Evolutionary conservation across 306 rosid species (phyloP).

Genomic region (Begonia peltatifolia): DNA sequence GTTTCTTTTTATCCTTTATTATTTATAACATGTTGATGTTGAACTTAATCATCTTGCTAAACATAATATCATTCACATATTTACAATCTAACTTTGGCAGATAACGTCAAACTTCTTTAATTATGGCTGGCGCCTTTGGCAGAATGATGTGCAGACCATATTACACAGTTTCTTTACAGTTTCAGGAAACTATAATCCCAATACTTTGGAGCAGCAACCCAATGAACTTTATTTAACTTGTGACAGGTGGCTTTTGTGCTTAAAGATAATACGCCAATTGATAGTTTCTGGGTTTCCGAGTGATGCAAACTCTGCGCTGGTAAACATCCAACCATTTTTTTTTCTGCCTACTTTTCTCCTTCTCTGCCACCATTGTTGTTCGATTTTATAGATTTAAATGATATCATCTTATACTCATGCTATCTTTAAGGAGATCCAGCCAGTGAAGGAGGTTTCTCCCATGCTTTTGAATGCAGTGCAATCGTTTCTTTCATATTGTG

Average conservation of each 20-base stretch:
- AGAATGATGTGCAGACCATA: constrained; percentile 69
- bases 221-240: constrained; percentile 67
- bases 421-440: constrained; percentile 66
- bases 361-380: constrained; percentile 1
- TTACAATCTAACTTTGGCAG: constrained; percentile 37
- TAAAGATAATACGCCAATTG: constrained; percentile 75
- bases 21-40: not conserved
- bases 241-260: constrained; percentile 90
- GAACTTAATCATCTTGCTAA: not conserved
- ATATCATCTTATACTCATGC: not conserved
- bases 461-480: constrained; percentile 67
- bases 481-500: constrained; percentile 87
- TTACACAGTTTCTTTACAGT: constrained; percentile 67
- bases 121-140: constrained; percentile 94
- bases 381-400: not conserved
- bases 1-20: not conserved
- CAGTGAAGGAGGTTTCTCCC: constrained; percentile 89
- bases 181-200: constrained; percentile 44
- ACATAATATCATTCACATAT: constrained; percentile 2
- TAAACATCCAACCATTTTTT: constrained; percentile 12
- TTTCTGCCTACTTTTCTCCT: constrained; percentile 6
- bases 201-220: constrained; percentile 48
- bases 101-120: constrained; percentile 86
- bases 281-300: constrained; percentile 82
- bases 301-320: constrained; percentile 85